Evolutionary conservation across 2,329 filamentous ascomycete species (phyloP), one percentile per base, ranked within the genome.

Genomic region (Gliomastix tumulicola): DNA sequence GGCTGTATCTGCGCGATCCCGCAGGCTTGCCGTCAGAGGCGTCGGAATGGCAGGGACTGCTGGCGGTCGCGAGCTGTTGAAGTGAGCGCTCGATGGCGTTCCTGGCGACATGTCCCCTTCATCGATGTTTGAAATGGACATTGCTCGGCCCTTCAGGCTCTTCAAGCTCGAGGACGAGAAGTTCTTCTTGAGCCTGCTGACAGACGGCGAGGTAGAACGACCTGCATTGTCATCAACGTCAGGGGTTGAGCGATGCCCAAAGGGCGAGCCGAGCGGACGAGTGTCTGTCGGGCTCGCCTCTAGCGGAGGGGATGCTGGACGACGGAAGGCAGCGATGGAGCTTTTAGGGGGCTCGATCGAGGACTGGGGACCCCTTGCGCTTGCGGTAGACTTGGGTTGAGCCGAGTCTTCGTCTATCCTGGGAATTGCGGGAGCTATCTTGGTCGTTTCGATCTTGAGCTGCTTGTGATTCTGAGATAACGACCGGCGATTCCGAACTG

Each of bases 391-490:
- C n/a, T n/a, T n/a, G n/a, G n/a, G n/a, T n/a, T n/a, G n/a, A n/a
- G n/a, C n/a, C n/a, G n/a, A n/a, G n/a, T n/a, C n/a, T n/a, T n/a
- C n/a, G n/a, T n/a, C n/a, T n/a, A n/a, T n/a, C n/a, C n/a, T n/a
- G n/a, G n/a, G n/a, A n/a, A n/a, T n/a, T n/a, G n/a, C n/a, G n/a
- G n/a, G n/a, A n/a, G n/a, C 18, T n/a, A n/a, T n/a, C n/a, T 55
- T 59, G 2, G 51, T 46, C 0, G 88, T 96, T 57, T 96, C 87
- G 38, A 97, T 96, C 62, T 88, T 94, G 35, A 97, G 67, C 50
- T 89, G 84, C 55, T 85, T 89, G 12, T 76, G 66, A 49, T 86
- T 87, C 48, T 87, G 82, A 7, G 84, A 85, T 4, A 89, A 95
- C 21, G 94, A 64, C 43, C 89, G 76, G 41, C 89, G 76, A 48